These are phyloP conservation scores for Calonectria henricotiae DNA, from an alignment of 2,329 filamentous ascomycete species.

Conservation along the genomic window DNA sequence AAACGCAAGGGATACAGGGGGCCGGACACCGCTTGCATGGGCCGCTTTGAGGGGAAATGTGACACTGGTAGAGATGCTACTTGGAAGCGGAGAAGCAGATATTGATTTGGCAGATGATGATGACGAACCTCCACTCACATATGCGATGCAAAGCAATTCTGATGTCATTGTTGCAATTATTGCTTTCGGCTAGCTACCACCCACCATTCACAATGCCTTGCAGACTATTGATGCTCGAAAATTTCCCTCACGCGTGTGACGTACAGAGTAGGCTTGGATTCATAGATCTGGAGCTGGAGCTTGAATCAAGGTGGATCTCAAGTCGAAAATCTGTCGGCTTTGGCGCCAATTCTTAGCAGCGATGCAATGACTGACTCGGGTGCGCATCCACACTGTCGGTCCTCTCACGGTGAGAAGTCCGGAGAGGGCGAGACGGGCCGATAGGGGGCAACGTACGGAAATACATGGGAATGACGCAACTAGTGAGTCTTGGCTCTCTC, in stretches of 20 bases:
- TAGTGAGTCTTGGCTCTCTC: slow-evolving; percentile 4
- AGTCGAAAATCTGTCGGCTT: background rate
- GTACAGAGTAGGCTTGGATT: too few species aligned
- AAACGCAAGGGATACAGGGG: background rate
- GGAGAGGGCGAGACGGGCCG: background rate
- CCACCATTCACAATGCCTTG: background rate
- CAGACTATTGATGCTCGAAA: too few species aligned
- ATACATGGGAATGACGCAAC: slow-evolving; percentile 11
- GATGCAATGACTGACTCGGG: background rate
- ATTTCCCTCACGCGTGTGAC: too few species aligned
- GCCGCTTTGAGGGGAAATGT: background rate
- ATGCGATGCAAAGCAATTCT: background rate
- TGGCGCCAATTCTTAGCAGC: background rate
- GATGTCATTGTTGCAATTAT: background rate
- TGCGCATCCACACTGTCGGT: background rate
- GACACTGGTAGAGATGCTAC: background rate
- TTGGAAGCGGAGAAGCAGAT: background rate
- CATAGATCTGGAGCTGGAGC: too few species aligned
- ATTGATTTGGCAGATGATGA: background rate
- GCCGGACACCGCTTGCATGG: background rate
- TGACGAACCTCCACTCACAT: background rate
- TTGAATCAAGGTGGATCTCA: background rate
- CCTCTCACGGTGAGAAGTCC: background rate
- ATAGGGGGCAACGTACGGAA: background rate
- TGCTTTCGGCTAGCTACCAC: background rate